phyloP scores from a whole-genome alignment of 306 rosid species.

The Vachellia collinsii region DNA sequence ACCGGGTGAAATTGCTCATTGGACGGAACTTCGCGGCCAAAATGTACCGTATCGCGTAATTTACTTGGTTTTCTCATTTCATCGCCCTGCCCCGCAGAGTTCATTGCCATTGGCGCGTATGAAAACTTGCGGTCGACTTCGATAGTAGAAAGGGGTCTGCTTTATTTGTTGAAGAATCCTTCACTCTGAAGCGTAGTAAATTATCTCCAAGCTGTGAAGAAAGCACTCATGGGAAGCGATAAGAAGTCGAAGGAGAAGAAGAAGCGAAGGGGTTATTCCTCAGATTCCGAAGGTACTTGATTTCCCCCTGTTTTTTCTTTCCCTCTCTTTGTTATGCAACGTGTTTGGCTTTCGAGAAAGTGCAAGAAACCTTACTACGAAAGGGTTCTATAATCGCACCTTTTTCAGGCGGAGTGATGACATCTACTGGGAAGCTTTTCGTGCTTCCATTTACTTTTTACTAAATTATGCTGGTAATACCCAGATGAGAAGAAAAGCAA shows the following conservation, averaged over 20 bases:
- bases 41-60: no score
- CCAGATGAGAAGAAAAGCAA: constrained; percentile 72
- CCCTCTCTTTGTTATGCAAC: background rate
- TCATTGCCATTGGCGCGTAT: background rate
- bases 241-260: constrained; percentile 64
- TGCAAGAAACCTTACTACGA: background rate
- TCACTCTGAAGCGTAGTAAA: background rate
- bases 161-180: background rate
- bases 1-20: no score
- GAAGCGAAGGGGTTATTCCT: constrained; percentile 50
- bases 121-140: background rate
- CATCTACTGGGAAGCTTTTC: background rate
- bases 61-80: no score
- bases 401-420: constrained; percentile 8
- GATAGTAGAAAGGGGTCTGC: background rate
- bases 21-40: no score
- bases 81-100: background rate
- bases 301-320: background rate
- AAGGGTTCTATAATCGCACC: background rate
- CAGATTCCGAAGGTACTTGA: constrained; percentile 65
- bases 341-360: background rate
- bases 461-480: constrained; percentile 24
- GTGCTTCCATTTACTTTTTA: background rate
- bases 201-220: background rate
- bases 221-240: constrained; percentile 75